Percentiles rank a stretch among this genome's conserved stretches.
Conservation (phyloP, 192 early-diverging fungal genomes). For the Jimgerdemannia lactiflua region DNA sequence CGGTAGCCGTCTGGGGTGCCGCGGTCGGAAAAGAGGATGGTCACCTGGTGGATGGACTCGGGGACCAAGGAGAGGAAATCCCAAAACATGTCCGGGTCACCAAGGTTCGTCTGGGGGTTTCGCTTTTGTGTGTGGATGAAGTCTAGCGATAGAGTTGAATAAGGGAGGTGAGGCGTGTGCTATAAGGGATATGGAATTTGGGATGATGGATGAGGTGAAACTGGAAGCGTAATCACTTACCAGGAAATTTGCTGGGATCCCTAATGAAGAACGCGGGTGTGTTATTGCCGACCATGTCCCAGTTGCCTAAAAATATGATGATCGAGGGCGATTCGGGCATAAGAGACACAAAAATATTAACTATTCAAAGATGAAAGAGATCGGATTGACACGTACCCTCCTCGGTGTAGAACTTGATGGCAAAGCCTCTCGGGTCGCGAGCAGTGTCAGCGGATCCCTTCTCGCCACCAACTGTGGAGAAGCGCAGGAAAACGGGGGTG, state of each 20-base stretch:
- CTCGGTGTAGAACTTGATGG: constrained; percentile 85
- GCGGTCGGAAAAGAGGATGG: constrained; percentile 82
- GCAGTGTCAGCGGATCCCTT: constrained; percentile 72
- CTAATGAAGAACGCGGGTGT: constrained; percentile 83
- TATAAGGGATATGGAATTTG: not conserved
- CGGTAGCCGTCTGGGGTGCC: constrained; percentile 78
- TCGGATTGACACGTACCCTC: constrained; percentile 36
- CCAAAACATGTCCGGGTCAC: constrained; percentile 70
- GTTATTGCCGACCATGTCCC: constrained; percentile 88
- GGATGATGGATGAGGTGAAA: not conserved
- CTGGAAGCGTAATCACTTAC: constrained; percentile 7
- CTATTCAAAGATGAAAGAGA: too few relatives aligned
- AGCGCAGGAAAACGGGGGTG: constrained; percentile 78
- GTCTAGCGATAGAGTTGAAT: constrained; percentile 23
- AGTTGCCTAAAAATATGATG: constrained; percentile 52
- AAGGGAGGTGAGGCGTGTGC: not conserved
- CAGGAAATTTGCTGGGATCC: constrained; percentile 76
- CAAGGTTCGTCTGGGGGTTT: constrained; percentile 72
- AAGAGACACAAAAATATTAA: too few relatives aligned
- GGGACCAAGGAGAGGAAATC: constrained; percentile 77
- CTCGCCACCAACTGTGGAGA: constrained; percentile 80
- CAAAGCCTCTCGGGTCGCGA: constrained; percentile 80
- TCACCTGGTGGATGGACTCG: constrained; percentile 79
- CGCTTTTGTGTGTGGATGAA: constrained; percentile 86
- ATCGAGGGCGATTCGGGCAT: not conserved